Percentiles rank a stretch among this genome's conserved stretches.
Evolutionary conservation across 768 basidiomycete genomes (phyloP).

Genomic region (Lenzites betulinus): DNA sequence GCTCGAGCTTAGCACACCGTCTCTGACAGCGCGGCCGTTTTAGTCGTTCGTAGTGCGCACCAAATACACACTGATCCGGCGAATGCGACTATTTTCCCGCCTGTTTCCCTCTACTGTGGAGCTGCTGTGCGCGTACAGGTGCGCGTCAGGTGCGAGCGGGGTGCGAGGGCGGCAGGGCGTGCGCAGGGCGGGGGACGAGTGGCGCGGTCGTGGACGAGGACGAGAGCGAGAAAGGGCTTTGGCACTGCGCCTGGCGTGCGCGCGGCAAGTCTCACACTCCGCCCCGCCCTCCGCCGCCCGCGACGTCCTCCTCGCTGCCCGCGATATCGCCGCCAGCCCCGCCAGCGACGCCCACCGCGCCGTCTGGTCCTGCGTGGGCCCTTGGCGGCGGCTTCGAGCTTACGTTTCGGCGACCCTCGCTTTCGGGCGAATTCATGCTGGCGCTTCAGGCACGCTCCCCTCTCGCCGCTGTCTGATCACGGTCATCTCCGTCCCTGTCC

Average conservation of each 20-base stretch:
- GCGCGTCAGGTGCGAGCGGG: not conserved
- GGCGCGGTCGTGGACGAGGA: not conserved
- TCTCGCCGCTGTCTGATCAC: not conserved
- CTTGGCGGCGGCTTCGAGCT: not conserved
- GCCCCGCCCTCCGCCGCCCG: not conserved
- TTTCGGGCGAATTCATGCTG: not conserved
- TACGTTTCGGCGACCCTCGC: not conserved
- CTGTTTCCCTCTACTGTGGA: not conserved
- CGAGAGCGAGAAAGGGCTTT: slow-evolving; percentile 12
- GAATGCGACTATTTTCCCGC: not conserved
- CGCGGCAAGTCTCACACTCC: not conserved
- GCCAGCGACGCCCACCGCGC: not conserved
- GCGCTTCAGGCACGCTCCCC: slow-evolving; percentile 8
- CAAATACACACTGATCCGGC: not conserved
- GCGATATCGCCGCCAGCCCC: not conserved
- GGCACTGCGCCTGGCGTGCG: slow-evolving; percentile 5
- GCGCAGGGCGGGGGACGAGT: not conserved
- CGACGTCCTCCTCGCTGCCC: not conserved
- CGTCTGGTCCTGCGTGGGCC: not conserved
- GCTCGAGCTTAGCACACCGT: slow-evolving; percentile 7
- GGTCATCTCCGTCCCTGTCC: not conserved
- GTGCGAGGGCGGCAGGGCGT: not conserved
- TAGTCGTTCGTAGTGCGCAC: slow-evolving; percentile 22
- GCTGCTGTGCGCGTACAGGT: not conserved
- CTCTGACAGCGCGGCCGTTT: slow-evolving; percentile 17